These are phyloP conservation scores for Aeschynomene evenia DNA, from an alignment of 306 rosid genomes.

Conservation along the genomic window DNA sequence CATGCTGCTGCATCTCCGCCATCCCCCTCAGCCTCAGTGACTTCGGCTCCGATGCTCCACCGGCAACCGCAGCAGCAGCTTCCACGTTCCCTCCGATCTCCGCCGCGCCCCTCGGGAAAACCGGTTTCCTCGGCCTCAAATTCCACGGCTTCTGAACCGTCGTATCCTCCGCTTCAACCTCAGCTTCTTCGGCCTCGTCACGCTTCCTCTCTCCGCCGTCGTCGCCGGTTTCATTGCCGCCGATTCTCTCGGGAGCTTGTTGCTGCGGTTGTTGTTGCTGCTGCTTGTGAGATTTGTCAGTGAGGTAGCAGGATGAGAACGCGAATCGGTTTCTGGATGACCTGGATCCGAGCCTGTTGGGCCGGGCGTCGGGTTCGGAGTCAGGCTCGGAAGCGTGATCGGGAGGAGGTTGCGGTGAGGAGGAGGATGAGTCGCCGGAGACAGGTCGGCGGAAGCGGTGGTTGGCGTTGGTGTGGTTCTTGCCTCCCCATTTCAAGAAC, in stretches of 20 bases:
- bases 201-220: constrained; percentile 40
- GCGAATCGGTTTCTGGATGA: constrained; percentile 58
- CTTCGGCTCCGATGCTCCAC: constrained; percentile 38
- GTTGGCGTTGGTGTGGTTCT: constrained; percentile 52
- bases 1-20: constrained; percentile 35
- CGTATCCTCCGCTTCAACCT: constrained; percentile 18
- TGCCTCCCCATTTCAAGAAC: constrained; percentile 75
- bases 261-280: neutral
- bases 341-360: constrained; percentile 57
- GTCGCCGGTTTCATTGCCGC: constrained; percentile 43
- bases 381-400: constrained; percentile 48
- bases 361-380: constrained; percentile 40
- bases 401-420: neutral
- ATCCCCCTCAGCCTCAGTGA: constrained; percentile 74
- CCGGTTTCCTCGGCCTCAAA: constrained; percentile 75
- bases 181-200: constrained; percentile 36
- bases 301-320: constrained; percentile 30
- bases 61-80: constrained; percentile 22
- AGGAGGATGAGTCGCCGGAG: neutral
- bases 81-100: constrained; percentile 32
- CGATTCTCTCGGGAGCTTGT: neutral
- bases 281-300: constrained; percentile 16
- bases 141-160: constrained; percentile 56
- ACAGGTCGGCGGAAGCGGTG: constrained; percentile 59
- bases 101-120: constrained; percentile 9